These are phyloP conservation scores for Mycena albidolilacea DNA, from an alignment of 768 basidiomycete species.

Conservation along the genomic window DNA sequence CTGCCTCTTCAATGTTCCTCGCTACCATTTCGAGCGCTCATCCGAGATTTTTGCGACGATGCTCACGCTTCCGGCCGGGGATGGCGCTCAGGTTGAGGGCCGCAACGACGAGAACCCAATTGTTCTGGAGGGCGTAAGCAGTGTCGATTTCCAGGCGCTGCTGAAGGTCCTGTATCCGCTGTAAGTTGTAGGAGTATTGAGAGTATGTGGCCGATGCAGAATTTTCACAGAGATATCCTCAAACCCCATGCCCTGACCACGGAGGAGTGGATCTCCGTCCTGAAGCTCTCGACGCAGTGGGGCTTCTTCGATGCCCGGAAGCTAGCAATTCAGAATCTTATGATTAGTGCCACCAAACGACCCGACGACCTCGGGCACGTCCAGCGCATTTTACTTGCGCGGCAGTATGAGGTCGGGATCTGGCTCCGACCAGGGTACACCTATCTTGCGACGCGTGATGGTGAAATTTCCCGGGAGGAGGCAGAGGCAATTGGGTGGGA, in stretches of 20 bases:
- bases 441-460: constrained; percentile 43
- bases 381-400: constrained; percentile 47
- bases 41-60: too few relatives aligned
- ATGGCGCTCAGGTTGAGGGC: constrained; percentile 43
- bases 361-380: constrained; percentile 39
- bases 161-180: constrained; percentile 44
- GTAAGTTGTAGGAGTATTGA: constrained; percentile 35
- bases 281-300: constrained; percentile 52
- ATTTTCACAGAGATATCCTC: constrained; percentile 15
- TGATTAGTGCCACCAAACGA: not conserved
- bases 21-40: too few relatives aligned
- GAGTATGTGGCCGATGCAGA: too few relatives aligned
- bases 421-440: constrained; percentile 53
- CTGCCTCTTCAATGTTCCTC: too few relatives aligned
- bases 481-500: constrained; percentile 31
- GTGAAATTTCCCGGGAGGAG: constrained; percentile 40
- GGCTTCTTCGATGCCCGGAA: constrained; percentile 42
- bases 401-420: constrained; percentile 30
- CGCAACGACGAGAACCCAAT: constrained; percentile 48
- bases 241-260: constrained; percentile 1
- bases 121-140: constrained; percentile 45
- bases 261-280: constrained; percentile 48
- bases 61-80: constrained; percentile 35
- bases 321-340: constrained; percentile 45
- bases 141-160: constrained; percentile 43